Evolutionary conservation across 345 rosid genomes (phyloP).

Genomic region (Turnera subulata): DNA sequence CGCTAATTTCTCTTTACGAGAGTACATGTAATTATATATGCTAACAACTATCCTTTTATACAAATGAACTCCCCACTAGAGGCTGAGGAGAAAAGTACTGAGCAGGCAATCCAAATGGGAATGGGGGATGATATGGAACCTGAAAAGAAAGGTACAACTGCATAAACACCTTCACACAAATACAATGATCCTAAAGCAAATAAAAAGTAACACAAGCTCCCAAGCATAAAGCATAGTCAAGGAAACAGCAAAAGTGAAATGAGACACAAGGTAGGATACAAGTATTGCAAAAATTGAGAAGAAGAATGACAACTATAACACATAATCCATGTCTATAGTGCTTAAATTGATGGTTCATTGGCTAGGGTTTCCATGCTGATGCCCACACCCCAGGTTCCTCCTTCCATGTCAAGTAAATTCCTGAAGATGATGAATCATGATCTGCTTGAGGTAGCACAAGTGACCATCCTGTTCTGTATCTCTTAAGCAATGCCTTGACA

Average conservation of each 20-base stretch:
- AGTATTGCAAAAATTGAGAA: constrained; percentile 17
- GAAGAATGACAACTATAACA: too few species aligned
- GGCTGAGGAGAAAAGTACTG: constrained; percentile 20
- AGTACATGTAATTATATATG: background rate
- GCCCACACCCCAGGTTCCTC: constrained; percentile 70
- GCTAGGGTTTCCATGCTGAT: constrained; percentile 75
- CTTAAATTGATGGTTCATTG: background rate
- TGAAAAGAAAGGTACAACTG: constrained; percentile 29
- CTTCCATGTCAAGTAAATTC: constrained; percentile 67
- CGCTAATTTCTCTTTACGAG: background rate
- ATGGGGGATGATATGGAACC: constrained; percentile 12
- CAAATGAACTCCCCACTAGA: background rate
- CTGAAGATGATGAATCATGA: constrained; percentile 22
- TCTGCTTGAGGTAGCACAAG: constrained; percentile 31
- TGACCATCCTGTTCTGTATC: constrained; percentile 59
- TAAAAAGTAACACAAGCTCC: constrained; percentile 48
- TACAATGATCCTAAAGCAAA: constrained; percentile 22
- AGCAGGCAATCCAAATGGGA: constrained; percentile 33
- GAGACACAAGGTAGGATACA: constrained; percentile 1
- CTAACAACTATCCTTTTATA: background rate
- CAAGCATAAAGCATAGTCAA: constrained; percentile 35
- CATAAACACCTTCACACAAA: constrained; percentile 35
- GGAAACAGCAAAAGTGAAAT: constrained; percentile 4
- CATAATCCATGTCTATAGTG: background rate
- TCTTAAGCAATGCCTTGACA: constrained; percentile 65